Conservation (phyloP, 306 rosid genomes). For the Lathyrus aphaca region DNA sequence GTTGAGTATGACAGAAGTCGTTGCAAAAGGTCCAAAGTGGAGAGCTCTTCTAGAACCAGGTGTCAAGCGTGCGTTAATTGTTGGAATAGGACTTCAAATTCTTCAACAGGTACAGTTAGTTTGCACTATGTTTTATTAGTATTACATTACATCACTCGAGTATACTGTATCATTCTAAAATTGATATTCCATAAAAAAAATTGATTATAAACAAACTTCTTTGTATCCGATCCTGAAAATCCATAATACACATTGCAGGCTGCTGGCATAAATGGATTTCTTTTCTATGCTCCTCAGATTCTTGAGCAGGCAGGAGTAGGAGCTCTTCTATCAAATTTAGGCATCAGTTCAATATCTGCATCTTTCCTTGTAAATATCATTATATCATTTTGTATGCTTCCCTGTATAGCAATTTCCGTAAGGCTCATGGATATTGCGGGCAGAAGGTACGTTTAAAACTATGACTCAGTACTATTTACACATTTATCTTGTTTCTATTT, state of each 20-base stretch:
- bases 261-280: slow-evolving; percentile 77
- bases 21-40: slow-evolving; percentile 69
- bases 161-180: slow-evolving; percentile 3
- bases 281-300: slow-evolving; percentile 73
- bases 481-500: slow-evolving; percentile 1
- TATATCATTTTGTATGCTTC: slow-evolving; percentile 75
- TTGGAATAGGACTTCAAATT: slow-evolving; percentile 89
- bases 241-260: slow-evolving; percentile 44
- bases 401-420: slow-evolving; percentile 66
- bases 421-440: slow-evolving; percentile 74
- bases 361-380: slow-evolving; percentile 60
- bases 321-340: slow-evolving; percentile 57
- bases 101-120: slow-evolving; percentile 84
- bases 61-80: slow-evolving; percentile 84
- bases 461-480: neutral
- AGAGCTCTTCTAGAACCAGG: slow-evolving; percentile 87
- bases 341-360: slow-evolving; percentile 54
- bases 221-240: slow-evolving; percentile 27
- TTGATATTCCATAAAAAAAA: slow-evolving; percentile 18
- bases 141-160: neutral
- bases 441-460: slow-evolving; percentile 60
- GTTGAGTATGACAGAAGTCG: slow-evolving; percentile 44
- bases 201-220: neutral
- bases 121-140: neutral
- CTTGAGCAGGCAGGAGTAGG: slow-evolving; percentile 64